Percentiles rank a stretch among this genome's conserved stretches.
Evolutionary conservation across 2,329 filamentous ascomycete species (phyloP).

Genomic region (Colletotrichum filicis): DNA sequence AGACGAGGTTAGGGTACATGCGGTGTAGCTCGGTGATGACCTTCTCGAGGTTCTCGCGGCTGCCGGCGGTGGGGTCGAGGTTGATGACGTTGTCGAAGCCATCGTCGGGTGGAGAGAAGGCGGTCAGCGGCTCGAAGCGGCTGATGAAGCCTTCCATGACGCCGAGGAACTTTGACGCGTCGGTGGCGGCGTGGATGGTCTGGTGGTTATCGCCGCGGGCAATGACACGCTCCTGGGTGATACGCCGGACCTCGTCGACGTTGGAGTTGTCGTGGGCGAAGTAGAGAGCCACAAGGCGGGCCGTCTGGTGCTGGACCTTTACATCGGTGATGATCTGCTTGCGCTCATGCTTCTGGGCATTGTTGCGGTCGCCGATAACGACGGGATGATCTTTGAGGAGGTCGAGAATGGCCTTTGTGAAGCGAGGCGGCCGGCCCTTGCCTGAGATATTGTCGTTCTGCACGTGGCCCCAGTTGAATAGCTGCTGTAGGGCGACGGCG

Average conservation of each 20-base stretch:
- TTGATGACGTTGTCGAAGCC: constrained; percentile 88
- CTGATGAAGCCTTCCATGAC: constrained; percentile 96
- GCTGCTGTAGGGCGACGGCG: constrained; percentile 80
- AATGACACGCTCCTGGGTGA: constrained; percentile 83
- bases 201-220: constrained; percentile 95
- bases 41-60: constrained; percentile 86
- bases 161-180: constrained; percentile 77
- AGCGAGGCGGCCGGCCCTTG: constrained; percentile 80
- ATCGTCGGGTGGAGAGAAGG: constrained; percentile 76
- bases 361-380: constrained; percentile 94
- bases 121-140: constrained; percentile 83
- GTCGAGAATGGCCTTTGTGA: constrained; percentile 77
- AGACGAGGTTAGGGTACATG: constrained; percentile 82
- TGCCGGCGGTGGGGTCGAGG: constrained; percentile 81
- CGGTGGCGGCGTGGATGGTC: constrained; percentile 89
- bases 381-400: constrained; percentile 73
- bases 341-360: constrained; percentile 88
- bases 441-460: constrained; percentile 97
- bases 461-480: constrained; percentile 92
- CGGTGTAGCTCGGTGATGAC: constrained; percentile 77
- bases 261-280: constrained; percentile 86
- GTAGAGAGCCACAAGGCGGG: constrained; percentile 85
- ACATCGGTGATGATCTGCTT: constrained; percentile 89
- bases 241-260: constrained; percentile 76
- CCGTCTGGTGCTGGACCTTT: constrained; percentile 67